Evolutionary conservation across 257 asterid genomes (phyloP).

Genomic region (Penstemon davidsonii): DNA sequence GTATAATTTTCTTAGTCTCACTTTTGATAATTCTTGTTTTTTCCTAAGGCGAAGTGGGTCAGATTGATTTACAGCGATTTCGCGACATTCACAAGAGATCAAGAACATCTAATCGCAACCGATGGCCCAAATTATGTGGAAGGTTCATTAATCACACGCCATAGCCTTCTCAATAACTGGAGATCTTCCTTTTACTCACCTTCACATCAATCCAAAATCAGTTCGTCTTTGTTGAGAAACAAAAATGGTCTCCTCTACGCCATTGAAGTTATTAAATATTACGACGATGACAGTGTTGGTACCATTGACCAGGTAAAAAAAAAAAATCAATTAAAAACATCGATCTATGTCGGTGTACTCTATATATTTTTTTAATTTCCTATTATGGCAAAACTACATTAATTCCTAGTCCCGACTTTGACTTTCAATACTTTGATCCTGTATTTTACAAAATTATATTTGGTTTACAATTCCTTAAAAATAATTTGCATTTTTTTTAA

Average conservation of each 20-base stretch:
- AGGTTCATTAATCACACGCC: slow-evolving; percentile 55
- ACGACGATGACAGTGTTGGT: slow-evolving; percentile 32
- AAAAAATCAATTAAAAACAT: not conserved
- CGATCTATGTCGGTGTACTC: not conserved
- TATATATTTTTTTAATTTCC: too few species aligned
- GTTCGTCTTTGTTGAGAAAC: slow-evolving; percentile 29
- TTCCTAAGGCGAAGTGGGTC: slow-evolving; percentile 51
- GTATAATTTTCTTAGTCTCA: too few species aligned
- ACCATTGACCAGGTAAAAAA: slow-evolving; percentile 44
- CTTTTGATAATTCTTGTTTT: not conserved
- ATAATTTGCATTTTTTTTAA: too few species aligned
- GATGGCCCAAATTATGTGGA: slow-evolving; percentile 49
- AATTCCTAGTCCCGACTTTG: too few species aligned
- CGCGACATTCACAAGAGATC: slow-evolving; percentile 45
- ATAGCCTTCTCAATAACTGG: slow-evolving; percentile 61
- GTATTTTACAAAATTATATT: too few species aligned
- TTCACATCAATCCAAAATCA: slow-evolving; percentile 43
- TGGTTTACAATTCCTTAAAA: too few species aligned
- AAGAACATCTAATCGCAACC: slow-evolving; percentile 50
- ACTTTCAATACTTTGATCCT: too few species aligned
- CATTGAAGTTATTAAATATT: slow-evolving; percentile 58
- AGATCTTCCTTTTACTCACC: slow-evolving; percentile 63
- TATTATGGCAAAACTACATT: too few species aligned
- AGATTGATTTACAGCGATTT: slow-evolving; percentile 48
- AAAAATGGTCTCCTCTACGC: slow-evolving; percentile 46